phyloP scores from a whole-genome alignment of 495 filamentous ascomycete genomes.

The Hypoxylon perforatum region DNA sequence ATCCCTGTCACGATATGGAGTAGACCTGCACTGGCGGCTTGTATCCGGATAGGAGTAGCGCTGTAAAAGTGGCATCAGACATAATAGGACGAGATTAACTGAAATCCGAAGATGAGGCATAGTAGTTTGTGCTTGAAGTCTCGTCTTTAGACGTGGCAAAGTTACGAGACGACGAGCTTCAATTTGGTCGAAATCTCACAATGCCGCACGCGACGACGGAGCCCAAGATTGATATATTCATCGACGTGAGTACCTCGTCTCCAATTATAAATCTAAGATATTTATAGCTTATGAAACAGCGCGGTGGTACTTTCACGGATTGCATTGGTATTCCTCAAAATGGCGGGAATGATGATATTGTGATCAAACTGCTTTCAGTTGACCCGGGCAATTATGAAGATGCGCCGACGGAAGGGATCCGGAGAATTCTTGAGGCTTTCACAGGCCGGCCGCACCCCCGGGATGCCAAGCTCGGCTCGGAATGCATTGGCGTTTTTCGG shows the following conservation, averaged over 20 bases:
- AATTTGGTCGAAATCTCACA: not conserved
- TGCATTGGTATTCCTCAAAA: conserved; percentile 62
- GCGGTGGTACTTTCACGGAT: conserved; percentile 76
- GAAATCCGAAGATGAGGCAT: too few species aligned
- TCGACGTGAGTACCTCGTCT: conserved; percentile 20
- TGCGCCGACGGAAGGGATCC: conserved; percentile 91
- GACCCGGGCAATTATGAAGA: conserved; percentile 90
- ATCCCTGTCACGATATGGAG: too few species aligned
- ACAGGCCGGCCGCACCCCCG: conserved; percentile 75
- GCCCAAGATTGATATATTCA: conserved; percentile 34
- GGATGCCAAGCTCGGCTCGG: conserved; percentile 36
- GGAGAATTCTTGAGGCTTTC: conserved; percentile 71
- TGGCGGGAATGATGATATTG: conserved; percentile 45
- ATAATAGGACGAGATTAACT: not conserved
- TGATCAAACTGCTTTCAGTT: conserved; percentile 89
- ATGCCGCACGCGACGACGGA: conserved; percentile 25
- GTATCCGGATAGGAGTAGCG: too few species aligned
- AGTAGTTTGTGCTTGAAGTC: not conserved
- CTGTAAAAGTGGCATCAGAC: not conserved
- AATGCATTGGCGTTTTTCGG: conserved; percentile 45
- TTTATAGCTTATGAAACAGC: conserved; percentile 25
- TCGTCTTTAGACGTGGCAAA: not conserved
- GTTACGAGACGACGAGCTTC: not conserved
- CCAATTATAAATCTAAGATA: not conserved
- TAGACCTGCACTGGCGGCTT: too few species aligned